These are phyloP conservation scores for Wickerhamiella australiensis DNA, from an alignment of 805 yeast species.

Conservation along the genomic window DNA sequence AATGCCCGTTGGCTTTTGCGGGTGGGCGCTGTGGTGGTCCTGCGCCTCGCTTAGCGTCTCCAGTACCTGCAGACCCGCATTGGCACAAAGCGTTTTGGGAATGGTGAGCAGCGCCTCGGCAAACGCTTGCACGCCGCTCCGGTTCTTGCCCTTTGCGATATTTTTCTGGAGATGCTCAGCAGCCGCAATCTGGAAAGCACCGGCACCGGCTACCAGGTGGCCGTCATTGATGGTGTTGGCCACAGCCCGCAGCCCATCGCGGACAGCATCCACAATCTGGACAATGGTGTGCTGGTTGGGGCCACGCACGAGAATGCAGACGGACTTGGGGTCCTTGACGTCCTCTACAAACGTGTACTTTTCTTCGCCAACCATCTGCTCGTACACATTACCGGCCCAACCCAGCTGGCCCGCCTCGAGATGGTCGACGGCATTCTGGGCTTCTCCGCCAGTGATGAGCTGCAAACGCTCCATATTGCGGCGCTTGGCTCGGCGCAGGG, in stretches of 20 bases:
- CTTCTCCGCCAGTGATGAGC: conserved; percentile 91
- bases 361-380: conserved; percentile 91
- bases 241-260: conserved; percentile 94
- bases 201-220: conserved; percentile 89
- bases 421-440: conserved; percentile 95
- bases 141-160: conserved; percentile 68
- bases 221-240: conserved; percentile 81
- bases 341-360: conserved; percentile 94
- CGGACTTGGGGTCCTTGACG: conserved; percentile 72
- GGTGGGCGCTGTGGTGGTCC: conserved; percentile 49
- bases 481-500: conserved; percentile 94
- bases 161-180: conserved; percentile 51
- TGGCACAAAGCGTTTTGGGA: conserved; percentile 84
- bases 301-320: conserved; percentile 85
- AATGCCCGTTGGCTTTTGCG: conserved; percentile 72
- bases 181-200: conserved; percentile 84
- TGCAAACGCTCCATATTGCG: conserved; percentile 98
- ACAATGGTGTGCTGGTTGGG: conserved; percentile 78
- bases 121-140: conserved; percentile 86
- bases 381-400: conserved; percentile 79
- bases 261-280: conserved; percentile 92
- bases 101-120: conserved; percentile 82
- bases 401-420: conserved; percentile 70
- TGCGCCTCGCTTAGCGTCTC: conserved; percentile 82
- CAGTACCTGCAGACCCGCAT: conserved; percentile 87